These are phyloP conservation scores for Pseudonectria foliicola DNA, from an alignment of 2,329 filamentous ascomycete genomes.

Conservation along the genomic window DNA sequence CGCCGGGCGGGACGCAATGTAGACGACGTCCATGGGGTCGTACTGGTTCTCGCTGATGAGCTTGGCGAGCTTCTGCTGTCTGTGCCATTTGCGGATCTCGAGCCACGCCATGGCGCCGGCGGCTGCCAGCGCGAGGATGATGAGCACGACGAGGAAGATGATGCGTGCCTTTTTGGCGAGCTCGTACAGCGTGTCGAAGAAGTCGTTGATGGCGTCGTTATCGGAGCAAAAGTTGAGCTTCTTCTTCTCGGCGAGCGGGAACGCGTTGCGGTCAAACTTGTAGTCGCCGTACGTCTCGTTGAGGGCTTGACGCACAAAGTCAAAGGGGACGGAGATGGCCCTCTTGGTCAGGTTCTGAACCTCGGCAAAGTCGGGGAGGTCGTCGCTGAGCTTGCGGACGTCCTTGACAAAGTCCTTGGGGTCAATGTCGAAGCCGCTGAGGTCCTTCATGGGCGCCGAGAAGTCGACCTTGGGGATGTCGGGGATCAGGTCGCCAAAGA, in stretches of 20 bases:
- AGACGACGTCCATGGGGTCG: constrained; percentile 82
- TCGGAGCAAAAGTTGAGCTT: constrained; percentile 81
- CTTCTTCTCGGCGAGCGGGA: constrained; percentile 80
- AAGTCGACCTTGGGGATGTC: constrained; percentile 54
- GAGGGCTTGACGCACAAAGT: constrained; percentile 67
- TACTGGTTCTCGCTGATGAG: constrained; percentile 59
- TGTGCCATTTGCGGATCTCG: constrained; percentile 71
- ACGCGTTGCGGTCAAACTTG: constrained; percentile 67
- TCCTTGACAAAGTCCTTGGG: constrained; percentile 60
- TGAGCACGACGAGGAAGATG: constrained; percentile 68
- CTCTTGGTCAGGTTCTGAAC: constrained; percentile 75
- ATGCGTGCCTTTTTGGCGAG: constrained; percentile 63
- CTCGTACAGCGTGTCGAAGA: constrained; percentile 67
- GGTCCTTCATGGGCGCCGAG: constrained; percentile 52
- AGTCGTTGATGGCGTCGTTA: constrained; percentile 72
- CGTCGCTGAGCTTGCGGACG: constrained; percentile 64
- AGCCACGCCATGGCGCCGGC: constrained; percentile 74
- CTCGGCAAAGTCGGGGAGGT: constrained; percentile 75
- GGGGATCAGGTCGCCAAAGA: constrained; percentile 44
- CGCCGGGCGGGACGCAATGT: constrained; percentile 76
- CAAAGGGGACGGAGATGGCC: constrained; percentile 72
- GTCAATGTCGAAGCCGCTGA: constrained; percentile 63
- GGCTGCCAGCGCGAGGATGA: constrained; percentile 62
- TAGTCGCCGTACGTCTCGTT: constrained; percentile 66
- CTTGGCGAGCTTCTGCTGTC: constrained; percentile 61